phyloP scores from a whole-genome alignment of 768 basidiomycete species.

The Mycena pura region DNA sequence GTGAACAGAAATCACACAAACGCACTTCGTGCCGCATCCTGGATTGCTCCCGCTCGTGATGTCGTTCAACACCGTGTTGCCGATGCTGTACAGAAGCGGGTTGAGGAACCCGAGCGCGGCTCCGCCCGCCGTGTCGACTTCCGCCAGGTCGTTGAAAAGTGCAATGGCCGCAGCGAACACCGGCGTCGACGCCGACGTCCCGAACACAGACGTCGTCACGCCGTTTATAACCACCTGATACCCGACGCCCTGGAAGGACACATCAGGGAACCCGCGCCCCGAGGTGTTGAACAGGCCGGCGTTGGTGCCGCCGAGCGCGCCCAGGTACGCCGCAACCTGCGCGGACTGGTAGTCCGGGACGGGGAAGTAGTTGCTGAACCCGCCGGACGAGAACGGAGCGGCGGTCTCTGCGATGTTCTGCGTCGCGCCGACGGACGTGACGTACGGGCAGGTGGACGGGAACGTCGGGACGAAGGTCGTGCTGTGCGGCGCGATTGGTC shows the following conservation, averaged over 20 bases:
- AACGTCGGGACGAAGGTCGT: not conserved
- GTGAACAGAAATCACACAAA: too few species aligned
- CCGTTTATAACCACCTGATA: not conserved
- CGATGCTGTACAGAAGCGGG: not conserved
- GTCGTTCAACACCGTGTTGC: slow-evolving; percentile 2
- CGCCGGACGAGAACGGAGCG: slow-evolving; percentile 51
- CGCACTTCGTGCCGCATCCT: slow-evolving; percentile 7
- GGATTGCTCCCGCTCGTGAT: slow-evolving; percentile 1
- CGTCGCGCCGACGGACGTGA: slow-evolving; percentile 12
- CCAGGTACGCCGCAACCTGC: slow-evolving; percentile 20
- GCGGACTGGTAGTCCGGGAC: slow-evolving; percentile 22
- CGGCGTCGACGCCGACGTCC: slow-evolving; percentile 4
- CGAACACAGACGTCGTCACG: not conserved
- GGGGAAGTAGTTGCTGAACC: slow-evolving; percentile 50
- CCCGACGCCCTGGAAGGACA: slow-evolving; percentile 1
- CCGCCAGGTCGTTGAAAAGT: slow-evolving; percentile 14
- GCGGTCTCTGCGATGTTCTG: slow-evolving; percentile 44
- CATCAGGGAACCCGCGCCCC: slow-evolving; percentile 42
- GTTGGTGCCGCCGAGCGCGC: slow-evolving; percentile 15
- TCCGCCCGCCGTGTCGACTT: slow-evolving; percentile 24
- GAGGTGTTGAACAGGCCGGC: slow-evolving; percentile 46
- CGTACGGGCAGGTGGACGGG: slow-evolving; percentile 7
- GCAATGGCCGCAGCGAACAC: slow-evolving; percentile 1
- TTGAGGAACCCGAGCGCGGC: slow-evolving; percentile 7
- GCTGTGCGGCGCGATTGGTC: too few species aligned